Evolutionary conservation across 768 basidiomycete species (phyloP).

Genomic region (Mycena galopus): DNA sequence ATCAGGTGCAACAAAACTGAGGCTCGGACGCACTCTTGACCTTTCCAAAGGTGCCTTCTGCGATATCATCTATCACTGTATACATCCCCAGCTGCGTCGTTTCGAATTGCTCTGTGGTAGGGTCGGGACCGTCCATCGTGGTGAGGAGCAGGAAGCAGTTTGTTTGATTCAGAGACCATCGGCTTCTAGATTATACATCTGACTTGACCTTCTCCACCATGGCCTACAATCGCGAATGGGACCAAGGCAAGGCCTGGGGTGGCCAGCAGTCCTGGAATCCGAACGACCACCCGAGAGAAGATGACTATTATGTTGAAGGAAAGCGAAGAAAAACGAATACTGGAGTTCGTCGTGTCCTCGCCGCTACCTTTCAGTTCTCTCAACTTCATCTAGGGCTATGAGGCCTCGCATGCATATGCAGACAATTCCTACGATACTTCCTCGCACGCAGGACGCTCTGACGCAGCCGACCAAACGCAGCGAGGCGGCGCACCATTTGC

Average conservation of each 20-base stretch:
- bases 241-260: constrained; percentile 80
- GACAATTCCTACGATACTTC: constrained; percentile 51
- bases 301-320: constrained; percentile 75
- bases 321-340: constrained; percentile 87
- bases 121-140: constrained; percentile 17
- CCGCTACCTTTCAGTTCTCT: constrained; percentile 13
- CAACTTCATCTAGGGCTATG: constrained; percentile 60
- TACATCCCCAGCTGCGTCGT: constrained; percentile 84
- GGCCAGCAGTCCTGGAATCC: constrained; percentile 60
- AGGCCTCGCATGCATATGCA: constrained; percentile 62
- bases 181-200: too few relatives aligned
- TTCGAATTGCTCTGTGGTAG: constrained; percentile 43
- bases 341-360: constrained; percentile 63
- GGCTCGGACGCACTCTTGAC: constrained; percentile 87
- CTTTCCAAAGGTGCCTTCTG: constrained; percentile 98
- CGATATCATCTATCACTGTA: constrained; percentile 87
- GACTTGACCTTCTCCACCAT: constrained; percentile 59
- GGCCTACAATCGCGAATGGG: constrained; percentile 91
- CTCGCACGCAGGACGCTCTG: constrained; percentile 42
- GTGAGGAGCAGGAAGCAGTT: too few relatives aligned
- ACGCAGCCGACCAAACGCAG: constrained; percentile 60
- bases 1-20: constrained; percentile 20
- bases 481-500: constrained; percentile 55
- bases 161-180: too few relatives aligned
- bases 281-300: constrained; percentile 66